These are phyloP conservation scores for Ceratobasidium sp. DNA, from an alignment of 1,284 basidiomycete species.

Conservation along the genomic window DNA sequence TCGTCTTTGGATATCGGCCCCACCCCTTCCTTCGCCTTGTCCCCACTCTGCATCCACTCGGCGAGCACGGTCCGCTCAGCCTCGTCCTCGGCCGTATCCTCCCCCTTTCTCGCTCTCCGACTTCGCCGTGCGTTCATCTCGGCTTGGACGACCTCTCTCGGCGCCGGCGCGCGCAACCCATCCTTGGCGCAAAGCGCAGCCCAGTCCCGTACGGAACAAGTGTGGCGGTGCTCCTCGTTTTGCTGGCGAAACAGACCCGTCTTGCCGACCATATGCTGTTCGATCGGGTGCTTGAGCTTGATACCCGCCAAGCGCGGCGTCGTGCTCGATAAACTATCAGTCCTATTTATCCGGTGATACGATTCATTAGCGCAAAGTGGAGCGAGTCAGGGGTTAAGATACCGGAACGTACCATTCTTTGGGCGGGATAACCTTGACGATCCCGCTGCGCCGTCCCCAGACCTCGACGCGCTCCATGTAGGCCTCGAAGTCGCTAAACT, in stretches of 20 bases:
- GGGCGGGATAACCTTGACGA: constrained; percentile 94
- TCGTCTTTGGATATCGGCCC: constrained; percentile 53
- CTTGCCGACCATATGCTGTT: constrained; percentile 90
- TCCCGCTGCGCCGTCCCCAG: constrained; percentile 91
- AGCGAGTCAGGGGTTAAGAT: neutral
- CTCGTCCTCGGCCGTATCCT: constrained; percentile 54
- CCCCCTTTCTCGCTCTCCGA: constrained; percentile 54
- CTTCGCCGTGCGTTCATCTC: constrained; percentile 52
- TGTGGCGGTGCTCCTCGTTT: constrained; percentile 89
- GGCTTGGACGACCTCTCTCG: constrained; percentile 45
- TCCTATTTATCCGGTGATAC: constrained; percentile 64
- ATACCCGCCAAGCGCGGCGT: constrained; percentile 77
- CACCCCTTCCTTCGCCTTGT: neutral
- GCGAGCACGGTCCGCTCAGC: constrained; percentile 22
- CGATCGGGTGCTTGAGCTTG: constrained; percentile 86
- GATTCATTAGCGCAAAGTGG: constrained; percentile 14
- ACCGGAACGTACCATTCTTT: constrained; percentile 84
- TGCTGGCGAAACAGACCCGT: constrained; percentile 90
- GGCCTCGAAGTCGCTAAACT: constrained; percentile 89
- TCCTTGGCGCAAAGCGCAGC: constrained; percentile 80
- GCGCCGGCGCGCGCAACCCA: constrained; percentile 48
- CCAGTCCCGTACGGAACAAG: constrained; percentile 91
- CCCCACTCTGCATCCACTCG: constrained; percentile 3
- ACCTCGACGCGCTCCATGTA: constrained; percentile 88
- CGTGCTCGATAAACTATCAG: constrained; percentile 76